phyloP scores from a whole-genome alignment of 2,329 filamentous ascomycete species.

The Cercospora zeae-maydis region DNA sequence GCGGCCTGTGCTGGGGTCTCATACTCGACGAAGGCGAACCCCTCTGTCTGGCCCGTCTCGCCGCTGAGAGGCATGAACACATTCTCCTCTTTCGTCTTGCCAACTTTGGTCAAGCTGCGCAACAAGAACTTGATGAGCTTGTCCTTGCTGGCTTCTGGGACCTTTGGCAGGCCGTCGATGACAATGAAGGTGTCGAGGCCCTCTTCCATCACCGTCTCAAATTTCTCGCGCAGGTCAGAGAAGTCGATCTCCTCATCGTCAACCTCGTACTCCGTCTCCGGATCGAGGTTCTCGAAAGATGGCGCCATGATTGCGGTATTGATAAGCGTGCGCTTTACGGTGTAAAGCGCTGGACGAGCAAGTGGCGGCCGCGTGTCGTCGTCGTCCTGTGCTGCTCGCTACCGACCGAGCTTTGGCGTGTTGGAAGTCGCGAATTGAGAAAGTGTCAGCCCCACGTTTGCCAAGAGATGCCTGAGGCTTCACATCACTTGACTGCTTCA shows the following conservation, averaged over 20 bases:
- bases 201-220: slow-evolving; percentile 92
- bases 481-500: neutral
- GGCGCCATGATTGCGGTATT: slow-evolving; percentile 69
- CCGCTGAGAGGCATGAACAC: slow-evolving; percentile 86
- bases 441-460: slow-evolving; percentile 1
- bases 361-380: neutral
- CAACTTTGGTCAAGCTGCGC: slow-evolving; percentile 84
- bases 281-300: slow-evolving; percentile 82
- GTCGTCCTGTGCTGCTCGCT: neutral
- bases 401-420: neutral
- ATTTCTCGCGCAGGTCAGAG: slow-evolving; percentile 88
- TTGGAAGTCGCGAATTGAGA: slow-evolving; percentile 1
- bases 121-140: slow-evolving; percentile 96
- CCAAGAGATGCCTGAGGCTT: neutral
- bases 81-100: slow-evolving; percentile 78
- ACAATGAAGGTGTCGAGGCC: slow-evolving; percentile 96
- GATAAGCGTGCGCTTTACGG: slow-evolving; percentile 9
- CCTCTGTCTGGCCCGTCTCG: slow-evolving; percentile 79
- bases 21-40: slow-evolving; percentile 96
- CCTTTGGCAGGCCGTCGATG: slow-evolving; percentile 85
- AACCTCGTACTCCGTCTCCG: slow-evolving; percentile 79
- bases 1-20: slow-evolving; percentile 84
- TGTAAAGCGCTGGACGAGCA: slow-evolving; percentile 4
- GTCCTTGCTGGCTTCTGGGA: slow-evolving; percentile 83
- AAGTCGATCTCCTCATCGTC: slow-evolving; percentile 94